Evolutionary conservation across 257 asterid species (phyloP).

Genomic region (Jacaranda copaia): DNA sequence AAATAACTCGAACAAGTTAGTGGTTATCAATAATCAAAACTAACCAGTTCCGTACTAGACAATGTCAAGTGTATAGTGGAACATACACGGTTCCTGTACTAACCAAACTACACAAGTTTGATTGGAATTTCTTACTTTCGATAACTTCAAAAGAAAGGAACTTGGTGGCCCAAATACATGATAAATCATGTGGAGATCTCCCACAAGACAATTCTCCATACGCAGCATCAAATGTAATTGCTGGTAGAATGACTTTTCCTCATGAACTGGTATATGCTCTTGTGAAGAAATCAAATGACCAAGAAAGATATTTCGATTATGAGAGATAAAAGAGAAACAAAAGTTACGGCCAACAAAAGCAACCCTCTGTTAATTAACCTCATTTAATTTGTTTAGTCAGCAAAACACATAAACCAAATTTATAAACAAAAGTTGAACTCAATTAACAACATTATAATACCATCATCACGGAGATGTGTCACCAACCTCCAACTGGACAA

Average conservation of each 20-base stretch:
- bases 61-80: too few relatives aligned
- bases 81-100: too few relatives aligned
- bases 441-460: neutral
- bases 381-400: neutral
- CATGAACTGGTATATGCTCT: neutral
- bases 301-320: neutral
- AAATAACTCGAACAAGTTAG: too few relatives aligned
- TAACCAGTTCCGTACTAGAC: too few relatives aligned
- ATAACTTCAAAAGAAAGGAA: too few relatives aligned
- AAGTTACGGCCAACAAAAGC: neutral
- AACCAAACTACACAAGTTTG: too few relatives aligned
- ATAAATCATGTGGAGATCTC: too few relatives aligned
- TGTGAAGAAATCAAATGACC: neutral
- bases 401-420: neutral
- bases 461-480: conserved; percentile 9
- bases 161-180: too few relatives aligned
- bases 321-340: neutral
- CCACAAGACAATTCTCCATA: too few relatives aligned
- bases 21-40: too few relatives aligned
- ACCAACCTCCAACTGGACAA: conserved; percentile 78
- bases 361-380: neutral
- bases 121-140: too few relatives aligned
- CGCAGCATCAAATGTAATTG: too few relatives aligned
- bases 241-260: neutral
- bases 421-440: neutral